Evolutionary conservation across 139 green algal genomes (phyloP), one percentile per base, ranked within the genome.

Genomic region (Micractinium sp.): DNA sequence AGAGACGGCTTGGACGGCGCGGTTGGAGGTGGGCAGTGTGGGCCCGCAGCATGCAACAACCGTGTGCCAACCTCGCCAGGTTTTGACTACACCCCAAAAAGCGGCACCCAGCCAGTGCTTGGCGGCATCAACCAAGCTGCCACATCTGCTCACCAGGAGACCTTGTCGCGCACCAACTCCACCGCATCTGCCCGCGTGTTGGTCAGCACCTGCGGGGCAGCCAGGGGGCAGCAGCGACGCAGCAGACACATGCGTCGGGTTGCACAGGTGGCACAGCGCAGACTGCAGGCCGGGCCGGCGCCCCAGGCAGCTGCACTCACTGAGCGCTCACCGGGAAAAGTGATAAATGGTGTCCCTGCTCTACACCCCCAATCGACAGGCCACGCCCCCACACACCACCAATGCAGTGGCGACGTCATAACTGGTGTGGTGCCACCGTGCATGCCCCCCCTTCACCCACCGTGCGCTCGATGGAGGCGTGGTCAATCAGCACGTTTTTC

Each of bases 401-500:
- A 71, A 71, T 71, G 63, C 63, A 71, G 7, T 73, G 63, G 63
- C n/a, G n/a, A n/a, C n/a, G n/a, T n/a, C n/a, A n/a, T n/a, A n/a
- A n/a, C n/a, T n/a, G n/a, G n/a, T n/a, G n/a, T n/a, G n/a, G n/a
- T n/a, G n/a, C n/a, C n/a, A n/a, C n/a, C n/a, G n/a, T 71, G 20
- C 69, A 76, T 33, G 27, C 25, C 69, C 27, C 12, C 25, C 31
- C 69, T 36, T 2, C 27, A 1, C 82, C 9, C 74, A 82, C 91
- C 61, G 53, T 86, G 35, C 83, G 83, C 86, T 93, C 91, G 38
- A 91, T 93, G 36, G 53, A 35, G 0, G 86, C 71, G 31, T 93
- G 91, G 71, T 92, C 76, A 13, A 91, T 87, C 31, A 93, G 86
- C 75, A 91, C 53, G 56, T 91, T 78, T 25, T 75, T 84, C 33